A percentile compares a stretch with the other conserved stretches of the same genome.
phyloP scores from a whole-genome alignment of 2,329 filamentous ascomycete genomes.

The Metarhizium sp. region DNA sequence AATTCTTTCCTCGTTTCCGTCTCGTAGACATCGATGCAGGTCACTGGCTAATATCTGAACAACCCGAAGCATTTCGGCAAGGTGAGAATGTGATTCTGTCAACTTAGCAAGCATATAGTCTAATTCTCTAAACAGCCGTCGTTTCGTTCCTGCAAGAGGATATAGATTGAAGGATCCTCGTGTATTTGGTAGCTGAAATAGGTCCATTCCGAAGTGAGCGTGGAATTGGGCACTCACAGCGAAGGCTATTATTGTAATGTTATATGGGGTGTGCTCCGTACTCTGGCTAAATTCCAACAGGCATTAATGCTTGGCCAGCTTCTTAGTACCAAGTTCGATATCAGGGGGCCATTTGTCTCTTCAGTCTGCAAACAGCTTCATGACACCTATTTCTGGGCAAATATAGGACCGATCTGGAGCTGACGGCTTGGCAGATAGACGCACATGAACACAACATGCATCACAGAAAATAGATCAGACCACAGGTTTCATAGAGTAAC shows the following conservation, averaged over 20 bases:
- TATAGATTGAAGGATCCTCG: background rate
- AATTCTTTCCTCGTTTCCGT: conserved; percentile 73
- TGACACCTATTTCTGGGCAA: too few species aligned
- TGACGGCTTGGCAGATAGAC: background rate
- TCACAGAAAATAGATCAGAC: background rate
- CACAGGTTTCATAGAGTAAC: conserved; percentile 7
- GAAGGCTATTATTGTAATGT: background rate
- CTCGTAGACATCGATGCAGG: conserved; percentile 67
- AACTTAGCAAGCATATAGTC: background rate
- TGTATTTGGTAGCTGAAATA: background rate
- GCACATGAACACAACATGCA: background rate
- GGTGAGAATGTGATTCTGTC: conserved; percentile 32
- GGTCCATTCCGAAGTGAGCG: background rate
- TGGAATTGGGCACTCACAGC: background rate
- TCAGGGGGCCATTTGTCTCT: too few species aligned
- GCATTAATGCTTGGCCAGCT: too few species aligned
- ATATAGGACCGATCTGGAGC: too few species aligned
- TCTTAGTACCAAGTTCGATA: too few species aligned
- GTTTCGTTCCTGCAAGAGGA: conserved; percentile 2
- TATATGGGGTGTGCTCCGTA: background rate
- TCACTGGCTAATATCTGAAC: conserved; percentile 87
- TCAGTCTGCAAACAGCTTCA: too few species aligned
- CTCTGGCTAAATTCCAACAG: background rate
- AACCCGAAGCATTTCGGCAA: conserved; percentile 67
- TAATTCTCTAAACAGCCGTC: conserved; percentile 3